phyloP scores from a whole-genome alignment of 768 basidiomycete genomes.

The Mycena vitilis region DNA sequence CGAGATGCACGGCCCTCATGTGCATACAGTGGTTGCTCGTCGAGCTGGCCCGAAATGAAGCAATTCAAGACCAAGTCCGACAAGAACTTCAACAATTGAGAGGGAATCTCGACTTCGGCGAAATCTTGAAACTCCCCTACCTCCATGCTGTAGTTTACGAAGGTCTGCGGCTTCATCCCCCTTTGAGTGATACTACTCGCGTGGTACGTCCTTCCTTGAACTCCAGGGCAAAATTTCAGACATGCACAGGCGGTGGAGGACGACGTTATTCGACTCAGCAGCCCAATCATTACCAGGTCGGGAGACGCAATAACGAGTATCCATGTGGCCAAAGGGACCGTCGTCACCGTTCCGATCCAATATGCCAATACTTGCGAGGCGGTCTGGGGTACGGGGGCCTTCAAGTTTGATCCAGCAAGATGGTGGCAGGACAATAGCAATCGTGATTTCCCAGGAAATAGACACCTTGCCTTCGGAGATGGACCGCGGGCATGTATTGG shows the following conservation, averaged over 20 bases:
- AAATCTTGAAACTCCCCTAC: conserved; percentile 42
- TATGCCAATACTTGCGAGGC: conserved; percentile 47
- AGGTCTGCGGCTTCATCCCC: conserved; percentile 47
- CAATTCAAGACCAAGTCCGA: conserved; percentile 45
- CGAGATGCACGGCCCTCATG: too few species aligned
- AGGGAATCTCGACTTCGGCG: conserved; percentile 18
- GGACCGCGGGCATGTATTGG: conserved; percentile 52
- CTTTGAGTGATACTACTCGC: conserved; percentile 41
- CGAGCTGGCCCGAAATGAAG: conserved; percentile 45
- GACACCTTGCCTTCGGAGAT: conserved; percentile 53
- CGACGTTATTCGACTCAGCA: conserved; percentile 49
- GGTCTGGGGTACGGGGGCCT: conserved; percentile 55
- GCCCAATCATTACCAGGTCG: conserved; percentile 38
- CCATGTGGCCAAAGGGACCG: conserved; percentile 46
- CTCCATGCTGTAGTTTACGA: conserved; percentile 50
- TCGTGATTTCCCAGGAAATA: conserved; percentile 45
- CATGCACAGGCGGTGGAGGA: conserved; percentile 45
- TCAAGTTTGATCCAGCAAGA: conserved; percentile 51
- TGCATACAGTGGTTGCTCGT: conserved; percentile 47
- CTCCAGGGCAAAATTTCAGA: neutral
- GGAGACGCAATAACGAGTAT: conserved; percentile 42
- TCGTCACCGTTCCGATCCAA: conserved; percentile 46
- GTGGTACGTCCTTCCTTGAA: conserved; percentile 29
- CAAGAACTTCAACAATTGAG: conserved; percentile 41
- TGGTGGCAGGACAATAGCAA: conserved; percentile 46